A percentile compares a stretch with the other conserved stretches of the same genome.
These are phyloP conservation scores for Kwoniella sp. DNA, from an alignment of 768 basidiomycete genomes.

Conservation along the genomic window DNA sequence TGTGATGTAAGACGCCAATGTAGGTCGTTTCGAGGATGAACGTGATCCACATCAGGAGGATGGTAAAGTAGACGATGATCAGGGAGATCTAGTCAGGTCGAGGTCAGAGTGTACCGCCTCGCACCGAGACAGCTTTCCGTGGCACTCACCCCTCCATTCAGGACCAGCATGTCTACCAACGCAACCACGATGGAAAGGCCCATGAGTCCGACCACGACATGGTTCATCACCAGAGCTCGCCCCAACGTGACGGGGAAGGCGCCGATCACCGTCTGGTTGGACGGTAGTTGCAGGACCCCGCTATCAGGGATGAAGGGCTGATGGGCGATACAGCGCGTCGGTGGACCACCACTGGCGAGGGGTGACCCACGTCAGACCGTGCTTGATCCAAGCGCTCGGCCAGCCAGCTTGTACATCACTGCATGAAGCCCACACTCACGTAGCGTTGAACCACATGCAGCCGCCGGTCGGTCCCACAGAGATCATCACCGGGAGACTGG, in stretches of 20 bases:
- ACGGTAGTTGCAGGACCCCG: neutral
- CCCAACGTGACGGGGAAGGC: constrained; percentile 4
- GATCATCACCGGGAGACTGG: neutral
- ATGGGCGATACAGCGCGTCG: neutral
- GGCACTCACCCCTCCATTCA: neutral
- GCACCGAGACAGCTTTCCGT: neutral
- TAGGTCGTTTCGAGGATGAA: constrained; percentile 3
- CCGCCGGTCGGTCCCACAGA: constrained; percentile 6
- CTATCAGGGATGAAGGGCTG: constrained; percentile 1
- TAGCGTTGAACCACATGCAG: constrained; percentile 5
- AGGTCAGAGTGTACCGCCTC: too few relatives aligned
- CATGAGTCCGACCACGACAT: constrained; percentile 1
- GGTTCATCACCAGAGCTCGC: constrained; percentile 3
- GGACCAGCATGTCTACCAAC: neutral
- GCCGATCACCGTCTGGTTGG: neutral
- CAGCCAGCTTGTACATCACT: too few relatives aligned
- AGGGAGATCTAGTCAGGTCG: constrained; percentile 1
- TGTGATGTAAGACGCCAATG: constrained; percentile 1
- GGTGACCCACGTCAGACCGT: too few relatives aligned
- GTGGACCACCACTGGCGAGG: neutral
- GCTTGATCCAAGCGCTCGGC: too few relatives aligned
- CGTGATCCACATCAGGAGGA: constrained; percentile 11
- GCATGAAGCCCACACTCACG: neutral
- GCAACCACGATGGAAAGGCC: neutral
- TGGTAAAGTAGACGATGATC: neutral